phyloP scores from a whole-genome alignment of 495 filamentous ascomycete species.

The Podospora didyma region DNA sequence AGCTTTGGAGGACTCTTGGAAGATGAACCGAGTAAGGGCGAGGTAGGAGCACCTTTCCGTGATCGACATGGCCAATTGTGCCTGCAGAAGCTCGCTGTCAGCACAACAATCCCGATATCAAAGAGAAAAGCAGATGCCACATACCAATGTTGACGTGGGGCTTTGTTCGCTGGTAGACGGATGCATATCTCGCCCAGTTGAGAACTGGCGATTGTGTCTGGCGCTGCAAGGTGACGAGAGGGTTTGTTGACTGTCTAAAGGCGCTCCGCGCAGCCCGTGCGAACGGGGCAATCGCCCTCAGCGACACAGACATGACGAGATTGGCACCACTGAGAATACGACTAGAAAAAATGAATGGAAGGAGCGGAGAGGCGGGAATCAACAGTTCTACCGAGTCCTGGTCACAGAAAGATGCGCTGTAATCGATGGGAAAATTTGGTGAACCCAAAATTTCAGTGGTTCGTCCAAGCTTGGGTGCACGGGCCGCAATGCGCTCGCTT shows the following conservation, averaged over 20 bases:
- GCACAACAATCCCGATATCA: neutral
- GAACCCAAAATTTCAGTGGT: constrained; percentile 4
- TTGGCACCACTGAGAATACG: neutral
- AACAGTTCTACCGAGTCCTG: neutral
- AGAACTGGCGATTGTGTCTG: constrained; percentile 64
- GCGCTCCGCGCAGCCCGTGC: constrained; percentile 63
- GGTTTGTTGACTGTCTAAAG: constrained; percentile 61
- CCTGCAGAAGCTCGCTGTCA: constrained; percentile 43
- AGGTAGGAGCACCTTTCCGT: constrained; percentile 75
- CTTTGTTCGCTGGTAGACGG: constrained; percentile 81
- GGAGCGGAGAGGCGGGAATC: constrained; percentile 20
- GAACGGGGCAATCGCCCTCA: constrained; percentile 64
- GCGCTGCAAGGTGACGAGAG: constrained; percentile 54
- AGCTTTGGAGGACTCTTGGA: neutral
- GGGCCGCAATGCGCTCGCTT: neutral
- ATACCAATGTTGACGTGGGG: constrained; percentile 97
- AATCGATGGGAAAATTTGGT: constrained; percentile 3
- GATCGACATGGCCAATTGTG: constrained; percentile 99
- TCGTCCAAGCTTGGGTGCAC: constrained; percentile 2
- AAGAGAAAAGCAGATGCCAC: constrained; percentile 6
- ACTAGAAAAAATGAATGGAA: constrained; percentile 23
- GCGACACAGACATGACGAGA: constrained; percentile 60
- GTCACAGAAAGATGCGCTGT: neutral
- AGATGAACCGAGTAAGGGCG: constrained; percentile 21
- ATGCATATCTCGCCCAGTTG: constrained; percentile 67